These are phyloP conservation scores for Russula lepida DNA, from an alignment of 768 basidiomycete genomes.

Conservation along the genomic window DNA sequence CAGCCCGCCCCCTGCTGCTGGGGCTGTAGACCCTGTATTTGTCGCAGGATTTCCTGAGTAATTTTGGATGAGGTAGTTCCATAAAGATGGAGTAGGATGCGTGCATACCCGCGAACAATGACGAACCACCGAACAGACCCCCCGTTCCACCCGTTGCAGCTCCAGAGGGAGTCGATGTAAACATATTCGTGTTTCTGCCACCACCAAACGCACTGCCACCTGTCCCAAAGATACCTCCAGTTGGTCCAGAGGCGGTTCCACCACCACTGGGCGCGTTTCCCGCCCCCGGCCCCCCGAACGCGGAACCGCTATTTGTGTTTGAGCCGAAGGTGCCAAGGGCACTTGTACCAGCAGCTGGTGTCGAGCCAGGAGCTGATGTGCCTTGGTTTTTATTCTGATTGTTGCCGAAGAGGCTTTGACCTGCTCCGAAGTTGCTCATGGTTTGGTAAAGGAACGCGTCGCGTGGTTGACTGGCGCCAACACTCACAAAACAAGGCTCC, in stretches of 20 bases:
- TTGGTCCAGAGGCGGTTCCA: neutral
- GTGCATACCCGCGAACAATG: slow-evolving; percentile 2
- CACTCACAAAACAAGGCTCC: no score
- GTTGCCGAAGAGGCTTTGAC: slow-evolving; percentile 4
- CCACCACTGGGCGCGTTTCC: neutral
- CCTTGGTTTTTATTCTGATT: slow-evolving; percentile 19
- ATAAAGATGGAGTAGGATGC: neutral
- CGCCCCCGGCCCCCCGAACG: slow-evolving; percentile 6
- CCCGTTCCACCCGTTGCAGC: neutral
- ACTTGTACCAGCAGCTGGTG: slow-evolving; percentile 9
- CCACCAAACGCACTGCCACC: slow-evolving; percentile 8
- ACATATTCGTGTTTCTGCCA: neutral
- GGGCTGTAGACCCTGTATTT: neutral
- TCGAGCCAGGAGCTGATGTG: neutral
- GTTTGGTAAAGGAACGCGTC: neutral
- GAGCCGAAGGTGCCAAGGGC: slow-evolving; percentile 20
- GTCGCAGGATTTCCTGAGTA: slow-evolving; percentile 1
- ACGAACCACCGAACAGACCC: neutral
- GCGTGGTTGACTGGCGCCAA: neutral
- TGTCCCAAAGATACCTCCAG: neutral
- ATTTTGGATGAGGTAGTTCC: neutral
- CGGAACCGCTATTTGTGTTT: slow-evolving; percentile 12
- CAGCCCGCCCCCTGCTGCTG: neutral
- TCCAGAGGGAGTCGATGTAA: neutral
- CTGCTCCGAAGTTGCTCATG: slow-evolving; percentile 18